Base-by-base conservation (phyloP, 2,329 filamentous ascomycete genomes). In the Exophiala sp. region DNA sequence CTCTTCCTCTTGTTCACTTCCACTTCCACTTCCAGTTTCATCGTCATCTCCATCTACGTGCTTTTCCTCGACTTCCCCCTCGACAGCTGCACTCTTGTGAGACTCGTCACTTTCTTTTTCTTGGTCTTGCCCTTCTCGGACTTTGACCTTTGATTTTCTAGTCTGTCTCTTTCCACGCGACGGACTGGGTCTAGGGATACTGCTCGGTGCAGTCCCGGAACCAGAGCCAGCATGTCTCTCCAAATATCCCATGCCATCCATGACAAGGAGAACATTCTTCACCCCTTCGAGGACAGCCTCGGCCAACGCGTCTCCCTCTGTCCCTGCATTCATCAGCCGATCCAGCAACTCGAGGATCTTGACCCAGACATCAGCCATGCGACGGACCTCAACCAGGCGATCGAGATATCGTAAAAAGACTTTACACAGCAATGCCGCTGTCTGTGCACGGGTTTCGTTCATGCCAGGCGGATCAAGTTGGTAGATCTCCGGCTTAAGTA, bases 361-460 rank as follows among this genome's bases (percentile, higher is more conserved):
- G 39, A 93, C 72, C 93, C 93, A 98, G 6, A 57, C 46, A 64
- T 93, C 87, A 32, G 95, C 72, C 81, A 97, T 88, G 16, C 88
- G 88, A 18, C 90, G 85, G 80, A 88, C 90, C 59, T 88, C 83
- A 3, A 84, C 86, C 22, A 96, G 76, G 30, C 91, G 74, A 1
- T 91, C 87, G 2, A 97, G 76, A 66, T 96, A 97, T 66, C 95
- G 90, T 53, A 98, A 69, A 70, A 96, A 98, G 2, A 96, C 91
- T 68, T 94, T 96, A 73, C 88, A 95, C 11, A 98, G 77, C 43
- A 98, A 73, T 8, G 88, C 95, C 1, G 91, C 88, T 1, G 88
- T 88, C 63, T 96, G 88, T 0, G 97, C 87, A 37, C 93, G 79
- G 44, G 93, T 97, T 68, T 97, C 91, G 58, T 86, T 86, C 93